Evolutionary conservation across 345 rosid genomes (phyloP).

Genomic region (Kandelia obovata): DNA sequence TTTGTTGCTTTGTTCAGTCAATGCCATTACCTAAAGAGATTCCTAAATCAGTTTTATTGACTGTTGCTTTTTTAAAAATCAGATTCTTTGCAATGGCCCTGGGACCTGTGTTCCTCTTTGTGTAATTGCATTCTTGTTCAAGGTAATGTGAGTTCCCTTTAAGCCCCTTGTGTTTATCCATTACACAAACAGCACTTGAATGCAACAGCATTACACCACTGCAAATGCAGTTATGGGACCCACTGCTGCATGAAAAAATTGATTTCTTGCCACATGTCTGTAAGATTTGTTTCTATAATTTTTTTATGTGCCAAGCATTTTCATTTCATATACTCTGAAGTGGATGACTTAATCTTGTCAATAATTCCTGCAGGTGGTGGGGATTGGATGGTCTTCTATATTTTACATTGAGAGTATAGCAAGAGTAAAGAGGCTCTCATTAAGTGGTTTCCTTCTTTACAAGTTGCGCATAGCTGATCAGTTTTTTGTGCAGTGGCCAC

Average conservation of each 20-base stretch:
- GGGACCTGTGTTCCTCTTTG: conserved; percentile 93
- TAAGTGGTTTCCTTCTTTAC: conserved; percentile 83
- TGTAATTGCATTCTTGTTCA: conserved; percentile 66
- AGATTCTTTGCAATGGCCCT: conserved; percentile 96
- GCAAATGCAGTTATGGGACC: no score
- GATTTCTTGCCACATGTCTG: no score
- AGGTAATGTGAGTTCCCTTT: conserved; percentile 40
- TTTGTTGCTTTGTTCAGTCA: neutral
- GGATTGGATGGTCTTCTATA: conserved; percentile 76
- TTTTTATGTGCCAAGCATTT: no score
- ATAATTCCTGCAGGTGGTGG: conserved; percentile 51
- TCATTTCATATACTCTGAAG: neutral
- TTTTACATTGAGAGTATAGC: conserved; percentile 92
- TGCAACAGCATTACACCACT: no score
- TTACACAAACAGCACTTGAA: neutral
- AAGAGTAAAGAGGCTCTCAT: conserved; percentile 77
- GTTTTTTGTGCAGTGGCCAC: conserved; percentile 91
- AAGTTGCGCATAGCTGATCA: conserved; percentile 72
- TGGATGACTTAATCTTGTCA: neutral
- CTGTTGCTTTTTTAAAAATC: neutral
- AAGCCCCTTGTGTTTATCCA: neutral
- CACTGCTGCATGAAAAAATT: no score
- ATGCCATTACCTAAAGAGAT: conserved; percentile 3
- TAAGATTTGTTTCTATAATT: no score
- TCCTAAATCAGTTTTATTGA: neutral